A percentile compares a stretch with the other conserved stretches of the same genome.
phyloP scores from a whole-genome alignment of 495 filamentous ascomycete genomes.

The Trichoderma erinaceum region DNA sequence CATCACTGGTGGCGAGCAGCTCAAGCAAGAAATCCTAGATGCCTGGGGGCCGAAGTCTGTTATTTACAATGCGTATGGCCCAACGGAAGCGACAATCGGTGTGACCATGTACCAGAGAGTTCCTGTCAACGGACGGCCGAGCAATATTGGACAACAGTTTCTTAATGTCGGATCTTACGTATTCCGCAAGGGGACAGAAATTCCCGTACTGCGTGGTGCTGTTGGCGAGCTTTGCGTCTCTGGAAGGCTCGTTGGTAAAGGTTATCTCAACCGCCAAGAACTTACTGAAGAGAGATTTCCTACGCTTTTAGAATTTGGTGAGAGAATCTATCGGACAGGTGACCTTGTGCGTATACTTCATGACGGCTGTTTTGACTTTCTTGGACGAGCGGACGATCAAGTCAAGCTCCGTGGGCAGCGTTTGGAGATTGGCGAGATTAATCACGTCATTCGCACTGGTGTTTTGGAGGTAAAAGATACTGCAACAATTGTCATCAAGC shows the following conservation, averaged over 20 bases:
- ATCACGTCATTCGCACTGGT: constrained; percentile 50
- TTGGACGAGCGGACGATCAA: constrained; percentile 72
- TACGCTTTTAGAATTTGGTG: constrained; percentile 40
- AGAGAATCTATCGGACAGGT: constrained; percentile 68
- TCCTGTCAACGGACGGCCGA: constrained; percentile 60
- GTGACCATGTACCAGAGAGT: constrained; percentile 73
- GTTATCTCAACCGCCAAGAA: constrained; percentile 73
- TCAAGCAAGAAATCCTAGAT: constrained; percentile 67
- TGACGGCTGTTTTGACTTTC: constrained; percentile 64
- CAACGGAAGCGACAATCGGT: constrained; percentile 87
- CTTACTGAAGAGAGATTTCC: constrained; percentile 61
- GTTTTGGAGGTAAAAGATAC: constrained; percentile 47
- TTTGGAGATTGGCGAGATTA: constrained; percentile 73
- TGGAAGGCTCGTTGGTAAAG: constrained; percentile 78
- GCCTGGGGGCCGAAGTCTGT: constrained; percentile 56
- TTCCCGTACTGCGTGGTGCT: constrained; percentile 66
- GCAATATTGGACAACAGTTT: constrained; percentile 82
- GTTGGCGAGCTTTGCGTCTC: constrained; percentile 84
- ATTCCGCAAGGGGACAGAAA: constrained; percentile 59
- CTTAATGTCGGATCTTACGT: constrained; percentile 78
- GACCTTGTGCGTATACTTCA: constrained; percentile 69
- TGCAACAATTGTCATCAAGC: constrained; percentile 59
- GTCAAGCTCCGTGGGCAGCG: constrained; percentile 75
- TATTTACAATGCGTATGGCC: constrained; percentile 76
- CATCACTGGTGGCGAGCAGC: constrained; percentile 67